A percentile compares a stretch with the other conserved stretches of the same genome.
Conservation (phyloP, 495 filamentous ascomycete genomes). For the Coniosporium apollinis region DNA sequence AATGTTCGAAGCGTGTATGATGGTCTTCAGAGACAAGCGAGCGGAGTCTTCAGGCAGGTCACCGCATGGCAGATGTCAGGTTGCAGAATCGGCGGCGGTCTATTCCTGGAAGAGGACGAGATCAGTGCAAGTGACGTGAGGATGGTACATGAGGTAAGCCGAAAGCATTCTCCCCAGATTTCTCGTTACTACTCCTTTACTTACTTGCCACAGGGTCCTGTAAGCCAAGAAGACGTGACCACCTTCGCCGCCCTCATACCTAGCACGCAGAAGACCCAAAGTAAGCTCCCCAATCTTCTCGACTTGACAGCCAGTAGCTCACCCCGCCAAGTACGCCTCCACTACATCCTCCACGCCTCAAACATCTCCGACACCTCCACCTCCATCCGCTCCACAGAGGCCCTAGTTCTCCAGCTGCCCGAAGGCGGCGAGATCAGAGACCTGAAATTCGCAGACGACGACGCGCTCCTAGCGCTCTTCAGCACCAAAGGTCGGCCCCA, state of each 20-base stretch:
- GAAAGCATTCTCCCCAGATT: not conserved
- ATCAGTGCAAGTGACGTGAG: conserved; percentile 8
- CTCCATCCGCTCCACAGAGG: not conserved
- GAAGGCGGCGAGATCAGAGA: conserved; percentile 7
- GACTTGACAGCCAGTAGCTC: not conserved
- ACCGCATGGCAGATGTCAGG: conserved; percentile 8
- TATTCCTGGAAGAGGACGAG: conserved; percentile 11
- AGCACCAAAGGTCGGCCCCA: not conserved
- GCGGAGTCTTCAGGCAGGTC: conserved; percentile 7
- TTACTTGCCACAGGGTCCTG: not conserved
- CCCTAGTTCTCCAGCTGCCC: not conserved
- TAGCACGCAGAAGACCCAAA: not conserved
- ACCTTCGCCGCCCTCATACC: conserved; percentile 4
- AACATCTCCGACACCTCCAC: conserved; percentile 4
- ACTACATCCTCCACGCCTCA: conserved; percentile 10
- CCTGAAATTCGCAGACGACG: conserved; percentile 17
- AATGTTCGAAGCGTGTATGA: not conserved
- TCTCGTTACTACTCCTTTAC: not conserved
- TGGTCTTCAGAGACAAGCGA: conserved; percentile 6
- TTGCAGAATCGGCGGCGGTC: conserved; percentile 8
- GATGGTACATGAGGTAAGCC: conserved; percentile 15
- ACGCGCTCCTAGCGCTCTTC: conserved; percentile 8
- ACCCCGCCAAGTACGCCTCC: conserved; percentile 7
- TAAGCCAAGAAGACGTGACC: conserved; percentile 1
- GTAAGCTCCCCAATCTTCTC: not conserved